Evolutionary conservation across 2,329 filamentous ascomycete species (phyloP).

Genomic region (Scedosporium apiospermum): DNA sequence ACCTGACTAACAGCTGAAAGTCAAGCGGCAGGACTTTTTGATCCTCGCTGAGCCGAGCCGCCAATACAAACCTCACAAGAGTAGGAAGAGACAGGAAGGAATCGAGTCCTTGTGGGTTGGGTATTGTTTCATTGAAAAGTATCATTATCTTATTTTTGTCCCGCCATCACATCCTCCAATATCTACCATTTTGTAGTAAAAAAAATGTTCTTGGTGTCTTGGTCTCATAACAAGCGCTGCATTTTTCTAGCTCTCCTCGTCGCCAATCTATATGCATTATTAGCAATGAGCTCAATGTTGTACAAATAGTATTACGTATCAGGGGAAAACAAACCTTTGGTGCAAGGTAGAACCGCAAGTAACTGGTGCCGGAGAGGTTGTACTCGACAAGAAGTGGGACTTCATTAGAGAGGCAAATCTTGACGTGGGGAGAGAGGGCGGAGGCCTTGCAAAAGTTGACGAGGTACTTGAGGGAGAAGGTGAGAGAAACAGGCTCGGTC

Average conservation of each 20-base stretch:
- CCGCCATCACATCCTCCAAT: not conserved
- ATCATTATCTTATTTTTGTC: conserved; percentile 1
- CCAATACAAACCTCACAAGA: too few species aligned
- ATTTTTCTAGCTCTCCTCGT: conserved; percentile 15
- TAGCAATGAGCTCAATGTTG: not conserved
- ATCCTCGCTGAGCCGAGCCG: too few species aligned
- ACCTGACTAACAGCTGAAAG: too few species aligned
- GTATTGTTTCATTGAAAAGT: not conserved
- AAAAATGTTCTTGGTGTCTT: not conserved
- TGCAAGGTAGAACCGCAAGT: conserved; percentile 93
- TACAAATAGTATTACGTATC: not conserved
- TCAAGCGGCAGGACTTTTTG: too few species aligned
- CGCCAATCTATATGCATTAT: conserved; percentile 15
- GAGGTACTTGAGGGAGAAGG: conserved; percentile 98
- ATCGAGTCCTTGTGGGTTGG: not conserved
- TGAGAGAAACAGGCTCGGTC: conserved; percentile 83
- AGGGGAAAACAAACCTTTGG: conserved; percentile 68
- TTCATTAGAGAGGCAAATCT: conserved; percentile 90
- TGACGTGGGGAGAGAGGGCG: conserved; percentile 70
- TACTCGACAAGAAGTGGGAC: conserved; percentile 96
- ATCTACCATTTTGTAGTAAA: not conserved
- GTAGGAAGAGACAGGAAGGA: too few species aligned
- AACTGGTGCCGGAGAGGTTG: conserved; percentile 67
- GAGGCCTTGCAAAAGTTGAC: conserved; percentile 99
- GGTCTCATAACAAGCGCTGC: conserved; percentile 2